A percentile compares a stretch with the other conserved stretches of the same genome.
Conservation (phyloP, 768 basidiomycete species). For the Gelatoporia subvermispora region DNA sequence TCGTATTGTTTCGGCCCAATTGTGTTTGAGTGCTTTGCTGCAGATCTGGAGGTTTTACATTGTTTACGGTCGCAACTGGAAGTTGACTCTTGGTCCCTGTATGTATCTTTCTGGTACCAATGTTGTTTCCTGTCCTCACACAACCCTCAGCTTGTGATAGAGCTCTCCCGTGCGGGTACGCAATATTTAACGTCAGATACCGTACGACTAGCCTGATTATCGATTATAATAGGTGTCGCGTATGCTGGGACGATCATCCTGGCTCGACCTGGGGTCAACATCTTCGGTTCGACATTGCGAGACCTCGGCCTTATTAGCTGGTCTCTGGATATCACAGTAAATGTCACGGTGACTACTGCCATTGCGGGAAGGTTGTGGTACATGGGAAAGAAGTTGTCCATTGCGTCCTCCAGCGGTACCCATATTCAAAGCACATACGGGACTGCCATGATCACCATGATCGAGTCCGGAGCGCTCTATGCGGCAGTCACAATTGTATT, state of each 20-base stretch:
- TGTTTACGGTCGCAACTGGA: constrained; percentile 20
- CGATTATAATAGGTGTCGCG: neutral
- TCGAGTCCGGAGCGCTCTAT: constrained; percentile 18
- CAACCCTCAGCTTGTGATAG: constrained; percentile 14
- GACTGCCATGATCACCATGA: constrained; percentile 13
- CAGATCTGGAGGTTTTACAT: constrained; percentile 20
- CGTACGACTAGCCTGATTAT: neutral
- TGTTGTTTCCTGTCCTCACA: neutral
- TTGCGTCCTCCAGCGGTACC: neutral
- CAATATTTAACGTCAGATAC: neutral
- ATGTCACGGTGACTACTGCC: constrained; percentile 17
- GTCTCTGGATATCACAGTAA: constrained; percentile 18
- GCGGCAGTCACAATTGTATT: constrained; percentile 10
- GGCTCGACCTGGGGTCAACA: neutral
- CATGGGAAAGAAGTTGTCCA: neutral
- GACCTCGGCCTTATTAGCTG: constrained; percentile 6
- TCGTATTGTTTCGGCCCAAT: neutral
- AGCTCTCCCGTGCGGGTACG: constrained; percentile 16
- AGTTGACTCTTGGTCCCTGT: constrained; percentile 15
- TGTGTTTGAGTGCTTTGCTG: no score
- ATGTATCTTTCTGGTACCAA: neutral
- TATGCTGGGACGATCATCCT: neutral
- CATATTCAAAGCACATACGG: constrained; percentile 2
- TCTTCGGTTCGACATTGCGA: neutral
- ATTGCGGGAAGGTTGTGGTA: constrained; percentile 20